Conservation (phyloP, 331 rosid species). For the Pyracantha coccinea region DNA sequence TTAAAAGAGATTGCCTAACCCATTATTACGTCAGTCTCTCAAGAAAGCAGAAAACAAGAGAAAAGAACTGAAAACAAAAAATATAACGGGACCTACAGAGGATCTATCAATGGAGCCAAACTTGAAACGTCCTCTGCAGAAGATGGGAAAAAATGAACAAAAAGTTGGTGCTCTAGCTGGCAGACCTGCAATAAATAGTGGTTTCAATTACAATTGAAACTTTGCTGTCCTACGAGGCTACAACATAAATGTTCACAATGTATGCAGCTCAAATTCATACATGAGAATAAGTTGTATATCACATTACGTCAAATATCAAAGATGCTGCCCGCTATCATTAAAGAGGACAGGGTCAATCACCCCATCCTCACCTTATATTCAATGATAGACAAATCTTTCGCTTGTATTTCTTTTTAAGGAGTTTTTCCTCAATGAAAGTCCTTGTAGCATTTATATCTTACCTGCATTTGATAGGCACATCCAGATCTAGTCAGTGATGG, state of each 20-base stretch:
- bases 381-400: neutral
- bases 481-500: slow-evolving; percentile 99
- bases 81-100: slow-evolving; percentile 46
- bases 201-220: slow-evolving; percentile 11
- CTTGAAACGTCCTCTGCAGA: slow-evolving; percentile 83
- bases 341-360: neutral
- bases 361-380: neutral
- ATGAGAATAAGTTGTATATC: neutral
- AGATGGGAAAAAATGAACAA: slow-evolving; percentile 90
- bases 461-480: slow-evolving; percentile 97
- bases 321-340: neutral
- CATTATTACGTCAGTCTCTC: neutral
- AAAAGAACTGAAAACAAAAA: neutral
- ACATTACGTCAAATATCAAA: neutral
- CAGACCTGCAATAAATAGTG: slow-evolving; percentile 62
- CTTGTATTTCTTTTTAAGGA: neutral
- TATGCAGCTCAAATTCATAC: neutral
- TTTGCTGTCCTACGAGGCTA: neutral
- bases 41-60: neutral
- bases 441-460: slow-evolving; percentile 7
- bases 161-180: slow-evolving; percentile 97
- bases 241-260: neutral
- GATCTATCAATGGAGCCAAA: slow-evolving; percentile 90
- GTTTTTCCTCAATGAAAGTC: neutral
- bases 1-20: neutral